Base-by-base conservation (phyloP, 495 filamentous ascomycete species). In the Xylaria scruposa region DNA sequence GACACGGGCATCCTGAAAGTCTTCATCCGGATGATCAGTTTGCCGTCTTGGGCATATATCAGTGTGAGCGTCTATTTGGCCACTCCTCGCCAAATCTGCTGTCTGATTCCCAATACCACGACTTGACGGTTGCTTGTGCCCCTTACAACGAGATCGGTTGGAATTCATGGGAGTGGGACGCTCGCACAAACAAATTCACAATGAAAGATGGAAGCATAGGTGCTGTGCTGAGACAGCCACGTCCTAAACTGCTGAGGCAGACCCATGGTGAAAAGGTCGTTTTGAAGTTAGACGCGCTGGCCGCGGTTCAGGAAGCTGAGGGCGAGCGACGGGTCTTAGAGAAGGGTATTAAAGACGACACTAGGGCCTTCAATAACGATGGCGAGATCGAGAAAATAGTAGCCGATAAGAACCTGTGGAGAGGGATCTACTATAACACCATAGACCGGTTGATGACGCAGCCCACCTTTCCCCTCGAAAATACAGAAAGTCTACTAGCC, bases 211-310 rank as follows among this genome's bases (percentile, higher is more conserved):
- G 10, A 29, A 12, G 29, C 0, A 6, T 71, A 15, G 75, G 67
- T 24, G 12, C 21, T 17, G 17, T 24, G 19, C 66, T 75, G 26
- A 0, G 24, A 8, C 67, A 76, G n/a, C 56, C 76, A 17, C 38
- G 10, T 3, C 61, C 72, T 29, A 0, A 29, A 1, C 38, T 42
- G 8, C 56, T 70, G 17, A 60, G 47, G n/a, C 47, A 46, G 36
- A 68, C 73, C 26, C 66, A 76, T 38, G 70, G 40, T 9, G 31
- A 33, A 3, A 5, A 51, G 1, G 12, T 68, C 38, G 15, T 77
- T 38, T 10, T 15, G 0, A 72, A 42, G 15, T 67, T 75, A 17
- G 53, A 77, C 2, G 66, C 62, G 33, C 13, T 65, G 12, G 60
- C 60, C 60, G n/a, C 8, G 1, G 15, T 29, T 15, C 60, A 26